phyloP scores from a whole-genome alignment of 192 early-diverging fungal genomes.

The Cetraspora pellucida region DNA sequence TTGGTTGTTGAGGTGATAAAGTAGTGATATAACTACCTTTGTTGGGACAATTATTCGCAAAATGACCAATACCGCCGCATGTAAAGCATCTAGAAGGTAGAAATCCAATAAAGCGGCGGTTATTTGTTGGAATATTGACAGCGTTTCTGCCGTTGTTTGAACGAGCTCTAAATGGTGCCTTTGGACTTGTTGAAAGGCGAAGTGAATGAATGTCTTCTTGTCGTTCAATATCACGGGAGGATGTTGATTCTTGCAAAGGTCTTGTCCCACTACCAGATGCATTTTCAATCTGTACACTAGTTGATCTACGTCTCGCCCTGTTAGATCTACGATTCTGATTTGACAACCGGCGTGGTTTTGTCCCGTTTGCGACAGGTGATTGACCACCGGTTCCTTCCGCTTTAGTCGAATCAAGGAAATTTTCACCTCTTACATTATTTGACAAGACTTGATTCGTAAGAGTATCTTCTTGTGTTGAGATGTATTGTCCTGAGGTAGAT shows the following conservation, averaged over 20 bases:
- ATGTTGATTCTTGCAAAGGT: neutral
- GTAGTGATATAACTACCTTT: constrained; percentile 10
- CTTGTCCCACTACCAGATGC: neutral
- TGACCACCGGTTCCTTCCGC: neutral
- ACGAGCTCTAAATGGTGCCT: neutral
- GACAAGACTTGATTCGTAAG: too few species aligned
- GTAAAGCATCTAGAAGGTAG: constrained; percentile 21
- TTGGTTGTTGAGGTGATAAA: neutral
- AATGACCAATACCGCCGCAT: constrained; percentile 22
- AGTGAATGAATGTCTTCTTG: too few species aligned
- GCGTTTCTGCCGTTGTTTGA: neutral
- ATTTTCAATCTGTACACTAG: neutral
- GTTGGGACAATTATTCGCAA: constrained; percentile 1
- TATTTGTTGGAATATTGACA: neutral
- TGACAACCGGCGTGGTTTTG: neutral
- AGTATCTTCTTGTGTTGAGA: too few species aligned
- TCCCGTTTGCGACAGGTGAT: neutral
- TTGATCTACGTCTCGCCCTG: neutral
- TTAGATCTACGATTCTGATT: neutral
- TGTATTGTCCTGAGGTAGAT: too few species aligned
- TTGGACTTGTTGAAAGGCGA: too few species aligned
- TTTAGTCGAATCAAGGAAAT: neutral
- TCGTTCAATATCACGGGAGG: too few species aligned
- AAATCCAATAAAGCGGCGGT: constrained; percentile 16
- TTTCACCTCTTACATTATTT: neutral